Base-by-base conservation (phyloP, 1,284 basidiomycete species). In the Stereum hirsutum region DNA sequence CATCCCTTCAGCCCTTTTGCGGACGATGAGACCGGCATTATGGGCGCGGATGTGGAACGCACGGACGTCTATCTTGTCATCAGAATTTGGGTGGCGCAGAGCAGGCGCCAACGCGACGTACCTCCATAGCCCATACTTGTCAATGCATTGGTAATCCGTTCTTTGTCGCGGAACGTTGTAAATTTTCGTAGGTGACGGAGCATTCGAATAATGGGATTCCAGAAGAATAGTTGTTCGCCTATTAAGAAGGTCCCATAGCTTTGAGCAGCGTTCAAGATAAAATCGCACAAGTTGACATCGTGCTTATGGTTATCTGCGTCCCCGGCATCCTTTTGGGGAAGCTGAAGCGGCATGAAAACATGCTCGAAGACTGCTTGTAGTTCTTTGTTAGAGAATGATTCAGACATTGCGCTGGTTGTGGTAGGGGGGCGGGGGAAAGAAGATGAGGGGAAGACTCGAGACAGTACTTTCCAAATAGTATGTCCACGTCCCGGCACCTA, bases 21-120 rank as follows among this genome's bases (percentile, higher is more conserved):
- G 60, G 20, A 72, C 41, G 7, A 72, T 55, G 5, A 74, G 42
- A 21, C 57, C 66, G 1, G 70, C 65, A 44, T 74, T 73, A 47
- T 74, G 71, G 0, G 59, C 58, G n/a, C 59, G 54, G 15, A 73
- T 58, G 12, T 62, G 54, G 20, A 70, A 49, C 2, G 55, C 55
- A 14, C 65, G 40, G 10, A 62, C 42, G 12, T 48, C 52, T 53
- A n/a, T n/a, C n/a, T n/a, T n/a, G n/a, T n/a, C n/a, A n/a, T n/a
- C n/a, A n/a, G n/a, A n/a, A n/a, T n/a, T n/a, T n/a, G n/a, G n/a
- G n/a, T n/a, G n/a, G n/a, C n/a, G n/a, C n/a, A n/a, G n/a, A n/a
- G n/a, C n/a, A n/a, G n/a, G n/a, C n/a, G n/a, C n/a, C n/a, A n/a
- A n/a, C n/a, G n/a, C n/a, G n/a, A n/a, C n/a, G n/a, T n/a, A n/a